A percentile compares a stretch with the other conserved stretches of the same genome.
phyloP scores from a whole-genome alignment of 2,329 filamentous ascomycete species.

The Cytospora leucostoma region DNA sequence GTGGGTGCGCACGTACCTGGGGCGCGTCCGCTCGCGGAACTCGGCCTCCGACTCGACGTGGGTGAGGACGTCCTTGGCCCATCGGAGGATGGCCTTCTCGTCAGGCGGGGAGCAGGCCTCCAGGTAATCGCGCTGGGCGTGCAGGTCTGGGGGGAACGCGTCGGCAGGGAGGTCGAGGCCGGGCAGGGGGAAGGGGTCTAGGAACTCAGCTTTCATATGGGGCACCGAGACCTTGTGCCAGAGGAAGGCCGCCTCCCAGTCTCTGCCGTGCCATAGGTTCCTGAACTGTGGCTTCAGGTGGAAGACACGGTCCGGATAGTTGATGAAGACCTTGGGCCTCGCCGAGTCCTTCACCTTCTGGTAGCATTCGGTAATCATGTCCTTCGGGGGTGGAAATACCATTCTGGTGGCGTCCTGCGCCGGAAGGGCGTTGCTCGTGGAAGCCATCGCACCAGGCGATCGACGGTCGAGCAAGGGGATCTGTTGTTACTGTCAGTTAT shows the following conservation, averaged over 20 bases:
- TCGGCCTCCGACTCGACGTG: not conserved
- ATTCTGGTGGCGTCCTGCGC: not conserved
- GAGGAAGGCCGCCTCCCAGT: conserved; percentile 18
- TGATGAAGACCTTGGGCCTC: not conserved
- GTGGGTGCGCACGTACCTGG: not conserved
- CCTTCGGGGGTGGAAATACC: not conserved
- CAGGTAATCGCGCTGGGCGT: not conserved
- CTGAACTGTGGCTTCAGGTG: conserved; percentile 10
- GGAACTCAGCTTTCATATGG: not conserved
- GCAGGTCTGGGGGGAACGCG: not conserved
- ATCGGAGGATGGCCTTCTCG: too few relatives aligned
- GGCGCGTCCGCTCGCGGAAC: not conserved
- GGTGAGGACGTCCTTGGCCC: not conserved
- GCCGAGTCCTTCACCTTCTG: not conserved
- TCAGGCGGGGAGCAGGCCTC: not conserved
- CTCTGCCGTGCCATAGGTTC: not conserved
- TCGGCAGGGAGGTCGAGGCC: not conserved
- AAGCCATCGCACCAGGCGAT: not conserved
- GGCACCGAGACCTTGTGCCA: conserved; percentile 10
- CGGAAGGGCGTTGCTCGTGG: not conserved
- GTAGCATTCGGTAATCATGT: not conserved
- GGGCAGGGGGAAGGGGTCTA: not conserved
- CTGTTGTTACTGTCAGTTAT: not conserved
- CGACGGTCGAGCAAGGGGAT: not conserved
- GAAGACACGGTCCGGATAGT: conserved; percentile 16